Evolutionary conservation across 2,329 filamentous ascomycete genomes (phyloP).

Genomic region (Fusarium luffae): DNA sequence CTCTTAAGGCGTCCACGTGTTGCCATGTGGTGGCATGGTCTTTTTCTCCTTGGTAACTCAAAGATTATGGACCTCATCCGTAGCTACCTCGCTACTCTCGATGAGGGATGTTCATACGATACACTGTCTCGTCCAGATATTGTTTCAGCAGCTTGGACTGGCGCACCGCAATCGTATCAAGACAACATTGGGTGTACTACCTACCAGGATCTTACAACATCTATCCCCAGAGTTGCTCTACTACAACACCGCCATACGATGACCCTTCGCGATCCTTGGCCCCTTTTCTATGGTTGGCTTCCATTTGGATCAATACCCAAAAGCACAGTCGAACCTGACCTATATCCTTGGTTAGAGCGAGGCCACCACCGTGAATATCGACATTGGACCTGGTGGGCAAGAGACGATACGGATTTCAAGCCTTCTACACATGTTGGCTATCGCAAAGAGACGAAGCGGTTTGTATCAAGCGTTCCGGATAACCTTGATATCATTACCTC

Average conservation of each 20-base stretch:
- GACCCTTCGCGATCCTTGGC: slow-evolving; percentile 45
- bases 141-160: slow-evolving; percentile 43
- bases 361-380: slow-evolving; percentile 42
- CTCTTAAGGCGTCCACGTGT: slow-evolving; percentile 44
- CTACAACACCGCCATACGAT: slow-evolving; percentile 44
- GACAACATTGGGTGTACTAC: slow-evolving; percentile 20
- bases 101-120: slow-evolving; percentile 44
- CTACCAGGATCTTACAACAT: slow-evolving; percentile 29
- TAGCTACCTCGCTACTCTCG: slow-evolving; percentile 42
- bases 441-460: slow-evolving; percentile 33
- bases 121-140: slow-evolving; percentile 44
- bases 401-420: slow-evolving; percentile 27
- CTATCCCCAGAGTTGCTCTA: slow-evolving; percentile 37
- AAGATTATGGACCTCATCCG: slow-evolving; percentile 38
- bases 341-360: slow-evolving; percentile 45
- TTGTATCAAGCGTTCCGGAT: slow-evolving; percentile 28
- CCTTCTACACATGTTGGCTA: slow-evolving; percentile 34
- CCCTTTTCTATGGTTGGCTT: slow-evolving; percentile 45
- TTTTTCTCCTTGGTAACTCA: slow-evolving; percentile 42
- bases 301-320: slow-evolving; percentile 41
- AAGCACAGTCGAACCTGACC: slow-evolving; percentile 39
- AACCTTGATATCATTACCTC: slow-evolving; percentile 33
- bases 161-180: slow-evolving; percentile 42
- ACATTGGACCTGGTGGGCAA: slow-evolving; percentile 45
- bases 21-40: slow-evolving; percentile 46